Base-by-base conservation (phyloP, 2,329 filamentous ascomycete species). In the Fusarium transvaalense region DNA sequence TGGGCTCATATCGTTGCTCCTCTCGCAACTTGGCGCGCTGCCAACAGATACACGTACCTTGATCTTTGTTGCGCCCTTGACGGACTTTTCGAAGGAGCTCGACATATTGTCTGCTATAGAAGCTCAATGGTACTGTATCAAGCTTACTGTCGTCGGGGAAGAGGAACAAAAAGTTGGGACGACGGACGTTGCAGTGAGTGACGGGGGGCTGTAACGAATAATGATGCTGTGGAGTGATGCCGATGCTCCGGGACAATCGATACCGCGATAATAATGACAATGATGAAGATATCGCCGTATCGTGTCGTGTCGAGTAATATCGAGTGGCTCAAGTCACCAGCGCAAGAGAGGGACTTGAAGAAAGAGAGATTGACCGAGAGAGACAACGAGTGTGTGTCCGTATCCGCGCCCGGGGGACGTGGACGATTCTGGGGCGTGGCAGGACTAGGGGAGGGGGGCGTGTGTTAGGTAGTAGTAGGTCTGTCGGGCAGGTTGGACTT, bases 21-120 rank as follows among this genome's bases (percentile, higher is more conserved):
- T 45, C 29, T 25, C 17, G 14, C 43, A 32, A 15, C 21, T 27
- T 45, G 42, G 41, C 59, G 56, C 54, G 46, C 41, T 19, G 38
- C 56, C 17, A 41, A 38, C 39, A 47, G 10, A 41, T 27, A 53
- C 46, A 73, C 70, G 63, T 67, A 94, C 94, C 89, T 97, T 98
- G 79, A 97, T 93, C 86, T 98, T 98, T 76, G 95, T 98, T 75
- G 93, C 95, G 82, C 95, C 96, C 86, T 98, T 98, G 78, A 99
- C 96, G 74, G 94, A 97, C 86, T 98, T 99, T 86, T 99, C 96
- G 79, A 98, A 98, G 61, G 92, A 95, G 84, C 90, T 92, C 72
- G 91, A 89, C 92, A 94, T 94, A 72, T 51, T 77, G 63, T 62
- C 50, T 62, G 65, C 62, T 74, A 42, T 61, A 52, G 58, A 21